These are phyloP conservation scores for Aschersonia sp. DNA, from an alignment of 2,329 filamentous ascomycete genomes.

Conservation along the genomic window DNA sequence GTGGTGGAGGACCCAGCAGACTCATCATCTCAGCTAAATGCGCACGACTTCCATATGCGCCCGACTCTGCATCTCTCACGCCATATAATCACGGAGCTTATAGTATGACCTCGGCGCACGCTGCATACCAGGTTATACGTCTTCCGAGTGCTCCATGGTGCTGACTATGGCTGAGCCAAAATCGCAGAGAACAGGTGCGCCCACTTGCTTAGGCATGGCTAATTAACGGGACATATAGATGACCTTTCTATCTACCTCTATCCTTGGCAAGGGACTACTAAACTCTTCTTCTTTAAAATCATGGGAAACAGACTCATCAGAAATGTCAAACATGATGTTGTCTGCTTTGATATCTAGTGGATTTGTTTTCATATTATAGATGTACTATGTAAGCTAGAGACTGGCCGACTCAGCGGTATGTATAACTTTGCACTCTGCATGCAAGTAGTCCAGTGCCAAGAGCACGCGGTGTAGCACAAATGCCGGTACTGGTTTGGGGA, in stretches of 20 bases:
- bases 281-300: conserved; percentile 24
- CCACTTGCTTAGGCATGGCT: conserved; percentile 14
- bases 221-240: conserved; percentile 28
- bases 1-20: conserved; percentile 27
- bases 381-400: not conserved
- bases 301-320: conserved; percentile 22
- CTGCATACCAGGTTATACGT: conserved; percentile 25
- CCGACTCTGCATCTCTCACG: conserved; percentile 20
- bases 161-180: conserved; percentile 29
- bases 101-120: conserved; percentile 32
- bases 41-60: conserved; percentile 25
- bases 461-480: conserved; percentile 23
- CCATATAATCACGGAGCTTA: conserved; percentile 27
- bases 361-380: not conserved
- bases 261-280: conserved; percentile 23
- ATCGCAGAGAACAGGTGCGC: conserved; percentile 28
- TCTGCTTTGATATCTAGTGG: conserved; percentile 26
- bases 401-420: conserved; percentile 23
- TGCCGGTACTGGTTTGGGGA: conserved; percentile 19
- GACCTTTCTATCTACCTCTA: conserved; percentile 20
- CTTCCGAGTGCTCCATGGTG: conserved; percentile 15
- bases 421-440: conserved; percentile 27
- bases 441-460: conserved; percentile 28
- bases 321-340: conserved; percentile 29
- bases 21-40: conserved; percentile 33